Evolutionary conservation across 352 stramenopile genomes (phyloP), one percentile per base, ranked within the genome.

Genomic region (Thalassiosira mediterranea): DNA sequence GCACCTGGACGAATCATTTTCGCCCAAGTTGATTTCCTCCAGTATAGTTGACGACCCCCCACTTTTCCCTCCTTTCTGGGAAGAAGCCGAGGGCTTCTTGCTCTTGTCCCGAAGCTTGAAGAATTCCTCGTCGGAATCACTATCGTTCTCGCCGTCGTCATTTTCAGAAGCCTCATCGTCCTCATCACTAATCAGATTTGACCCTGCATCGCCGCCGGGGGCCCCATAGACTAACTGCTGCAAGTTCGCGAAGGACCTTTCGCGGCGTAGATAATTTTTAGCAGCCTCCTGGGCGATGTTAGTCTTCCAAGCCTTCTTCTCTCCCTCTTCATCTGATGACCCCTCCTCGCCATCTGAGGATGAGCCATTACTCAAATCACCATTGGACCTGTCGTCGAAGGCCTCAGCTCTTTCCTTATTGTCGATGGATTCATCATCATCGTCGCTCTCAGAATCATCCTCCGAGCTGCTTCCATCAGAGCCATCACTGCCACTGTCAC

Each of bases 201-300:
- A 93, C 1, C 81, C 84, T 58, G 95, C 94, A n/a, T n/a, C n/a
- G 8, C 4, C 10, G 19, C 19, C 46, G 84, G 95, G 81, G 92
- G 94, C 72, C 19, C 88, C 88, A 74, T 93, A 93, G 3, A 93
- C 71, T 3, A 90, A 29, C 59, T 90, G 68, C 58, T 93, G 88
- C 10, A 92, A 62, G 49, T 90, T 93, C 2, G 76, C 54, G 42
- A 82, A 56, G 11, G 83, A 87, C 42, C 54, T 72, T 52, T 91
- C 58, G 31, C 88, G 75, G 37, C 78, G 78, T 15, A 91, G 59
- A 72, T 90, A 93, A 38, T 79, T 87, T 49, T 74, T 49, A 11
- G 73, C 78, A 40, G 88, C 88, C 62, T 72, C 46, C 56, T 88
- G 76, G 28, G 80, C 81, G 51, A 93, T 84, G 34, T 75, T 66